Base-by-base conservation (phyloP, 2,329 filamentous ascomycete species). In the Dothistroma septosporum region DNA sequence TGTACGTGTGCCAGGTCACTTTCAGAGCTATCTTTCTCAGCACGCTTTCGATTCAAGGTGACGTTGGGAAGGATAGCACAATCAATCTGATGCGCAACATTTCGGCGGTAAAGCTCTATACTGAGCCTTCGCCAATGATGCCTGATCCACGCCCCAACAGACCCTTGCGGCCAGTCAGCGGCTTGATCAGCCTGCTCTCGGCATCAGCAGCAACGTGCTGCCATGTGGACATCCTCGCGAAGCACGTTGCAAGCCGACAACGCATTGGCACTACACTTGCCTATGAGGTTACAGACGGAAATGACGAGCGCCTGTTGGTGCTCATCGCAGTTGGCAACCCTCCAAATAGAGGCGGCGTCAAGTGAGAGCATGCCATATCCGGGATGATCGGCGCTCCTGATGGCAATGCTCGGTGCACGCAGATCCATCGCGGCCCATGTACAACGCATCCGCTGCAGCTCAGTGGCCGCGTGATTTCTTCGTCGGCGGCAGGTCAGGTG, bases 391-490 rank as follows among this genome's bases (percentile, higher is more conserved):
- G 44, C 55, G 55, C 22, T 31, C 28, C 35, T 28, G 37, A 35
- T 37, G 33, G 41, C 53, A 28, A 14, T 21, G 21, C 37, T 46
- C 33, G 21, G 31, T 19, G 16, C 16, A 35, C 12, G 19, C 37
- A 31, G 47, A 24, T 44, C 24, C 47, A 46, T 33, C 47, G 56
- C 28, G 46, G 32, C 35, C 28, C 56, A 33, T 54, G 49, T 54
- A 54, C 57, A 53, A 59, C 49, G 37, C 41, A 19, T 54, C 22
- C 14, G 49, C 48, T 47, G 57, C 49, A 59, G 57, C 57, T 59
- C 50, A 59, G 49, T 59, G 57, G 57, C 35, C 50, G 37, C n/a
- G 22, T 46, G 32, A 6, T 52, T 46, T 55, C 22, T 44, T 16
- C 16, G 19, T 16, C 53, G 53, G 53, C 53, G 53, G 53, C 53